phyloP scores from a whole-genome alignment of 345 rosid species.

The Populus tremula region DNA sequence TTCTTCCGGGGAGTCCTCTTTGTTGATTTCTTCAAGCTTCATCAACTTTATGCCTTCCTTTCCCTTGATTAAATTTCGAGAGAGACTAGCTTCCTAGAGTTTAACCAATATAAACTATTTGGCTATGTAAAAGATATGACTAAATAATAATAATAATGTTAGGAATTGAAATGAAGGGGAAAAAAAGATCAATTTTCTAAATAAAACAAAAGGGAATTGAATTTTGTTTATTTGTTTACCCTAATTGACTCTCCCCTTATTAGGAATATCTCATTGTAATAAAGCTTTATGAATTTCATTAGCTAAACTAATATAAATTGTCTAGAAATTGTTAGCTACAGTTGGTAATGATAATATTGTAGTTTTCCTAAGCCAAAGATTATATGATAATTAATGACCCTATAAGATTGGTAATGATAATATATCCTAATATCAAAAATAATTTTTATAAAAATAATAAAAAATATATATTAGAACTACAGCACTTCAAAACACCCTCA shows the following conservation, averaged over 20 bases:
- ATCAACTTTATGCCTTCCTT: neutral
- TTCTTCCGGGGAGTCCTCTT: neutral
- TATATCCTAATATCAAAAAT: too few relatives aligned
- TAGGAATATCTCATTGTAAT: neutral
- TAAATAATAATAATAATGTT: neutral
- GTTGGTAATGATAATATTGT: neutral
- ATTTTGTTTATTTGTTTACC: neutral
- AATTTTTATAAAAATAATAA: too few relatives aligned
- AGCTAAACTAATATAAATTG: neutral
- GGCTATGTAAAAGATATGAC: neutral
- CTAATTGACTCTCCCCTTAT: neutral
- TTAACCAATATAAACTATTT: neutral
- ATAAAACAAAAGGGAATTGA: neutral
- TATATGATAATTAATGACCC: too few relatives aligned
- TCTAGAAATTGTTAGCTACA: neutral
- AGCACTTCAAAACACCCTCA: too few relatives aligned
- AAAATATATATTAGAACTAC: too few relatives aligned
- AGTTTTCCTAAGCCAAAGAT: neutral
- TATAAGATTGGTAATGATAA: neutral
- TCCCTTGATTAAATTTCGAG: neutral
- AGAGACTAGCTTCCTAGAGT: too few relatives aligned
- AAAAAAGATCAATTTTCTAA: too few relatives aligned
- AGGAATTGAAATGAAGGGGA: neutral
- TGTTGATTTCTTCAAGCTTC: neutral
- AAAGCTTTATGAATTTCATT: neutral